Evolutionary conservation across 768 basidiomycete species (phyloP), one percentile per base, ranked within the genome.

Genomic region (Lactarius quietus): DNA sequence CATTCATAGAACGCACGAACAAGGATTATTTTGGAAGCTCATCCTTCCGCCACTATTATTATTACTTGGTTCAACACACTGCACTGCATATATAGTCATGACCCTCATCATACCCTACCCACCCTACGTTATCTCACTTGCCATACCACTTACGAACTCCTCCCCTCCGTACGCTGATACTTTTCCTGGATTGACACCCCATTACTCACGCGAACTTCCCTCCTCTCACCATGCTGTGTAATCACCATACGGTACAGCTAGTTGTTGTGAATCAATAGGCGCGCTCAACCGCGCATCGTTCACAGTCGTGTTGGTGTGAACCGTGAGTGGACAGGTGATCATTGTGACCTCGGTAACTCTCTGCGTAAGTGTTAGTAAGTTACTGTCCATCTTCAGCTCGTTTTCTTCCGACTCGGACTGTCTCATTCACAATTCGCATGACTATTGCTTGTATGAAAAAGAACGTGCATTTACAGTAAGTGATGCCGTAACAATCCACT

Each of bases 41-140:
- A 93, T 93, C 92, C 92, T 93, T 93, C 89, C 89, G 73, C 77
- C 77, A 65, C 29, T 78, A 76, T 81, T 80, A 80, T 79, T 74
- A 74, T 76, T 75, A 57, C 23, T 33, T 57, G 60, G 64, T 65
- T 65, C 64, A 65, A 65, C 64, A 65, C 64, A 61, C 59, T 38
- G 28, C 59, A 17, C 59, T 62, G 54, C 36, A 54, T 58, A 39
- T 64, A 38, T 36, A 57, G 69, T 59, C 66, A 51, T 20, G 57
- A 43, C 33, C 23, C n/a, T 18, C 60, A 35, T 15, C 62, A 63
- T 63, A 60, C 61, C 61, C 61, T 58, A 23, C 14, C 17, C 31
- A 56, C 29, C 29, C n/a, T 58, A 43, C 55, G 23, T 31, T 26
- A 28, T 53, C 20, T 48, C 54, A 52, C 39, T 51, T 39, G 57